A percentile compares a stretch with the other conserved stretches of the same genome.
Conservation (phyloP, 2,329 filamentous ascomycete genomes). For the Neofusicoccum parvum region DNA sequence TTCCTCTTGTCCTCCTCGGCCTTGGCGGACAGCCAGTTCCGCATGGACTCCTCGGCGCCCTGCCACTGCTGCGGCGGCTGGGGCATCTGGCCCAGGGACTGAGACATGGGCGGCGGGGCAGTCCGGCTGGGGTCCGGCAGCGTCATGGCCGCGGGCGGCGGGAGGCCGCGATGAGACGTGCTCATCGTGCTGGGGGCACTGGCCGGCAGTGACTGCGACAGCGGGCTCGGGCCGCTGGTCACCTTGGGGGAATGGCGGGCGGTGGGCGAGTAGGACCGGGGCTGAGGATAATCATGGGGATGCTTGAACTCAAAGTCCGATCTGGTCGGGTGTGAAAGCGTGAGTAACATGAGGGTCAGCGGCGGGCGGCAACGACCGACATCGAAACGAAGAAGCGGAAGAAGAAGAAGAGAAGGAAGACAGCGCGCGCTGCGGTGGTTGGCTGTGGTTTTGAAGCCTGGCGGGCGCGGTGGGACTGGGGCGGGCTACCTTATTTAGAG, state of each 20-base stretch:
- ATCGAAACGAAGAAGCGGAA: not conserved
- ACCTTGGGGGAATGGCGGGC: constrained; percentile 43
- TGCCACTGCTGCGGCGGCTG: constrained; percentile 51
- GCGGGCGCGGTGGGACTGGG: constrained; percentile 2
- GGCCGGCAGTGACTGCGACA: constrained; percentile 39
- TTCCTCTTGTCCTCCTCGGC: constrained; percentile 55
- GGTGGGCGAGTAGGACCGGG: constrained; percentile 41
- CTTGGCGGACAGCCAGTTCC: constrained; percentile 54
- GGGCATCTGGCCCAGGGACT: constrained; percentile 46
- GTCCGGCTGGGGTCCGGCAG: constrained; percentile 50
- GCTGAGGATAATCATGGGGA: constrained; percentile 52
- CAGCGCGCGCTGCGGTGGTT: not conserved
- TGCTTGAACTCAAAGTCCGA: constrained; percentile 51
- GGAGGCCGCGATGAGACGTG: constrained; percentile 55
- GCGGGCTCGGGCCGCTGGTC: constrained; percentile 41
- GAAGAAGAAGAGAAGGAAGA: not conserved
- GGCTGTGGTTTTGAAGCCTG: not conserved
- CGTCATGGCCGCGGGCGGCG: constrained; percentile 56
- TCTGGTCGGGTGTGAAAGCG: constrained; percentile 51
- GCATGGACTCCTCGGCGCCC: constrained; percentile 54
- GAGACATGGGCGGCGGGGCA: constrained; percentile 33
- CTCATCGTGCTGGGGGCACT: constrained; percentile 50
- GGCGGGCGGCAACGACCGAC: constrained; percentile 18
- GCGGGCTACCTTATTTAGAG: constrained; percentile 19
- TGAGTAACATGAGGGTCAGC: constrained; percentile 51